Evolutionary conservation across 1,284 basidiomycete species (phyloP).

Genomic region (Volvariella surrecta): DNA sequence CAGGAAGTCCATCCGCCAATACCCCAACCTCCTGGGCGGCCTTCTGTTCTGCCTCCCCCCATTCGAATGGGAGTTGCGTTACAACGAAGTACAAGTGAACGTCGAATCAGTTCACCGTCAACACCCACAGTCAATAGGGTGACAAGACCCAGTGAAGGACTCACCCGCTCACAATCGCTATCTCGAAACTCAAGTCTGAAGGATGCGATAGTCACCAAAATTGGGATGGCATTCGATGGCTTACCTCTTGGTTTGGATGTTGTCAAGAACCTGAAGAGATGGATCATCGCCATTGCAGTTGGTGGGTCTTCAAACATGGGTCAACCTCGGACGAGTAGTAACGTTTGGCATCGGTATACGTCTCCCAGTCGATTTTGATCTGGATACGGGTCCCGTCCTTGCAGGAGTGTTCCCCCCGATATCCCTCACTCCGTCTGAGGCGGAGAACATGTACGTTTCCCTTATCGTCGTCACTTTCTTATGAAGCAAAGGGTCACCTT

Average conservation of each 20-base stretch:
- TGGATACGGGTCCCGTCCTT: conserved; percentile 82
- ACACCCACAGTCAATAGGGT: conserved; percentile 3
- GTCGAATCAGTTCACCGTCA: conserved; percentile 6
- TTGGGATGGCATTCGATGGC: conserved; percentile 14
- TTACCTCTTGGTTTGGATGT: conserved; percentile 39
- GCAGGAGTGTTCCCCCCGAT: conserved; percentile 62
- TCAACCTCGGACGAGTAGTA: too few relatives aligned
- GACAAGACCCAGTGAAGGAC: background rate
- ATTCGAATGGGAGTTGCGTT: too few relatives aligned
- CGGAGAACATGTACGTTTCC: conserved; percentile 74
- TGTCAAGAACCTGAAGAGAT: conserved; percentile 50
- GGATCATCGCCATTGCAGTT: conserved; percentile 75
- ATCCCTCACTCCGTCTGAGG: conserved; percentile 54
- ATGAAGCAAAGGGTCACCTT: conserved; percentile 8
- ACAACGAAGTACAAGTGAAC: too few relatives aligned
- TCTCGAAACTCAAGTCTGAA: conserved; percentile 18
- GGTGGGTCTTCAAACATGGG: too few relatives aligned
- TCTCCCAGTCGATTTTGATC: conserved; percentile 72
- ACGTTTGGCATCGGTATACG: too few relatives aligned
- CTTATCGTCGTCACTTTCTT: too few relatives aligned
- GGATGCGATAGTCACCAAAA: conserved; percentile 14
- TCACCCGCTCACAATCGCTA: conserved; percentile 22
- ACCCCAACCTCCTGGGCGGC: too few relatives aligned
- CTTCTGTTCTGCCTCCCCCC: too few relatives aligned
- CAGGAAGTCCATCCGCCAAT: too few relatives aligned